A percentile compares a stretch with the other conserved stretches of the same genome.
These are phyloP conservation scores for Apiospora koreana DNA, from an alignment of 2,329 filamentous ascomycete genomes.

Conservation along the genomic window DNA sequence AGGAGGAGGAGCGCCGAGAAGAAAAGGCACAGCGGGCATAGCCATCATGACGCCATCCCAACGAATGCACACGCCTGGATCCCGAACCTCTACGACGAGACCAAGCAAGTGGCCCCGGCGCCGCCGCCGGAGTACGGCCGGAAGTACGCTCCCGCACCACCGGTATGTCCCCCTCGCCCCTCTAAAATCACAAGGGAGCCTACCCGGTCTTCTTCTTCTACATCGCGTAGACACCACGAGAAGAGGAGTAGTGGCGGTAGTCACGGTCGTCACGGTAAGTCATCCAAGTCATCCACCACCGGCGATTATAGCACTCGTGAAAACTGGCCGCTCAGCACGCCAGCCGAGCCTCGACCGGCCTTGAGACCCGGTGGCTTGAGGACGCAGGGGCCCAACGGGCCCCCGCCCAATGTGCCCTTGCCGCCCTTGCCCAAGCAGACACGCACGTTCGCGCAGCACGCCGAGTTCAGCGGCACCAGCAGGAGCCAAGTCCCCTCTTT, in stretches of 20 bases:
- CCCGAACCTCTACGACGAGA: not conserved
- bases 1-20: not conserved
- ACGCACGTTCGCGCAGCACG: not conserved
- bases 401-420: not conserved
- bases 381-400: not conserved
- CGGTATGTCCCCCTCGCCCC: not conserved
- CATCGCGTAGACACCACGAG: not conserved
- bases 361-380: not conserved
- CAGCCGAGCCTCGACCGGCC: not conserved
- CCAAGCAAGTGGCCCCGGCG: not conserved
- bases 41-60: not conserved
- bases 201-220: not conserved
- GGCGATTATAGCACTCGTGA: not conserved
- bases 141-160: not conserved
- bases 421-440: not conserved
- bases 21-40: not conserved
- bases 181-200: not conserved
- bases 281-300: not conserved
- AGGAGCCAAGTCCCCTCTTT: not conserved
- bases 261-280: not conserved
- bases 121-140: not conserved
- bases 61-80: not conserved
- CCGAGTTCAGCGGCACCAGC: not conserved
- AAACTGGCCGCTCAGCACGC: not conserved
- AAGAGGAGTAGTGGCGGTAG: not conserved